Base-by-base conservation (phyloP, 306 rosid species). In the Parietaria judaica region DNA sequence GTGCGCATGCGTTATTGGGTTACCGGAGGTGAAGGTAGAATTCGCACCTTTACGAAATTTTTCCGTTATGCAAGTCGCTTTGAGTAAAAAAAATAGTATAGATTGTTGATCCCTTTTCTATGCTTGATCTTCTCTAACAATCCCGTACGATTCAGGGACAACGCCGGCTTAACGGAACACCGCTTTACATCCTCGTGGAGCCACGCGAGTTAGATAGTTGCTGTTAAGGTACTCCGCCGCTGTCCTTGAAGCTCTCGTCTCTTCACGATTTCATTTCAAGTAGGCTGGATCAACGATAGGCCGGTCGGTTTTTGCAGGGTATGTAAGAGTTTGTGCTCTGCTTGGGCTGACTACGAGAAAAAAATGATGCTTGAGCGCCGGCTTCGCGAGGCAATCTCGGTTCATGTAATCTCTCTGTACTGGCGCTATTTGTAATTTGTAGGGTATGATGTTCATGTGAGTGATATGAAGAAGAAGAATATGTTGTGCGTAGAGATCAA, bases 1-100 rank as follows among this genome's bases (percentile, higher is more conserved):
- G 78, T 94, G 99, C 67, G 99, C 87, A 3, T 94, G 99, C 61
- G 99, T 94, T 17, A 67, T 94, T 34, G 99, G 99, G 51, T 80
- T 94, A 74, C 99, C 90, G 6, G 95, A 88, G 69, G 88, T 67
- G 23, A 86, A 92, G 95, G 98, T 92, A 84, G 64, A 49, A 47
- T 48, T 64, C 60, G 43, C 68, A 54, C 69, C 51, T 3, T 8
- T 41, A 41, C 6, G 45, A 3, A 43, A 36, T 23, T 36, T 36
- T n/a, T 51, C 15, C 37, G 37, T 37, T 50, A 4, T 53, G 11
- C 31, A 23, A 23, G 31, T 23, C 31, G 31, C 31, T 23, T 23
- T 23, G 2, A 23, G 31, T 23, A 23, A 23, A 23, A 23, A 23
- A 23, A 23, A 23, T 23, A 23, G 31, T 23, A 23, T 23, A 23